Conservation (phyloP, 2,329 filamentous ascomycete genomes). For the Drechslerella dactyloides region DNA sequence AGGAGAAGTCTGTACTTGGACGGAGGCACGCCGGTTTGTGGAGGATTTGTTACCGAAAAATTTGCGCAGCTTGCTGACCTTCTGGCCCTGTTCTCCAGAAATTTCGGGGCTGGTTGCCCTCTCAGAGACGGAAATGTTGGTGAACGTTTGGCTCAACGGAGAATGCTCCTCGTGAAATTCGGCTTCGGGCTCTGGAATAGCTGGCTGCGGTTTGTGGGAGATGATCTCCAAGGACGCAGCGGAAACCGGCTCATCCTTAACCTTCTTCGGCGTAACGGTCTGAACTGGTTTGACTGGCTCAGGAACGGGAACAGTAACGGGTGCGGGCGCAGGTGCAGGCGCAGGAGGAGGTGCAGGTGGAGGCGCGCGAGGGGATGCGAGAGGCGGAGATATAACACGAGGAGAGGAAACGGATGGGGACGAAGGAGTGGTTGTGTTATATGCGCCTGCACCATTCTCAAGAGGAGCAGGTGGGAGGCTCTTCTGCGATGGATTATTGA, state of each 20-base stretch:
- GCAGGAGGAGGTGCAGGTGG: slow-evolving; percentile 9
- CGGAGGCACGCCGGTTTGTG: slow-evolving; percentile 38
- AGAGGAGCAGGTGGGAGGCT: slow-evolving; percentile 34
- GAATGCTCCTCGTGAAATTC: slow-evolving; percentile 50
- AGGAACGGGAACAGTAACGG: slow-evolving; percentile 8
- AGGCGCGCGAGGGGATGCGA: slow-evolving; percentile 3
- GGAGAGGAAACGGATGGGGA: slow-evolving; percentile 19
- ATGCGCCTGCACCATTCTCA: slow-evolving; percentile 27
- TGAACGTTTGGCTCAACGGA: slow-evolving; percentile 27
- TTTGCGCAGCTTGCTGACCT: slow-evolving; percentile 48
- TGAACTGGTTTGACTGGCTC: slow-evolving; percentile 15
- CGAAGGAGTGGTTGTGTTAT: slow-evolving; percentile 16
- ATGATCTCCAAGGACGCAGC: slow-evolving; percentile 35
- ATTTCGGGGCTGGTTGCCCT: slow-evolving; percentile 56
- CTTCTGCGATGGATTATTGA: slow-evolving; percentile 29
- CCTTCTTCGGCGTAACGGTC: not conserved
- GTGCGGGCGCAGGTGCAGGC: slow-evolving; percentile 8
- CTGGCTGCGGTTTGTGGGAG: slow-evolving; percentile 43
- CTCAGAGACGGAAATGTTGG: slow-evolving; percentile 38
- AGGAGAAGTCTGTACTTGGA: slow-evolving; percentile 23
- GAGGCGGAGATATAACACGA: slow-evolving; percentile 7
- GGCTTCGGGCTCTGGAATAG: slow-evolving; percentile 52
- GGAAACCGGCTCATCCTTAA: slow-evolving; percentile 10
- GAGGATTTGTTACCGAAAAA: slow-evolving; percentile 23
- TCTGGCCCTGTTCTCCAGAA: slow-evolving; percentile 52